These are phyloP conservation scores for Phlyctochytrium planicorne DNA, from an alignment of 192 early-diverging fungal genomes.

Conservation along the genomic window DNA sequence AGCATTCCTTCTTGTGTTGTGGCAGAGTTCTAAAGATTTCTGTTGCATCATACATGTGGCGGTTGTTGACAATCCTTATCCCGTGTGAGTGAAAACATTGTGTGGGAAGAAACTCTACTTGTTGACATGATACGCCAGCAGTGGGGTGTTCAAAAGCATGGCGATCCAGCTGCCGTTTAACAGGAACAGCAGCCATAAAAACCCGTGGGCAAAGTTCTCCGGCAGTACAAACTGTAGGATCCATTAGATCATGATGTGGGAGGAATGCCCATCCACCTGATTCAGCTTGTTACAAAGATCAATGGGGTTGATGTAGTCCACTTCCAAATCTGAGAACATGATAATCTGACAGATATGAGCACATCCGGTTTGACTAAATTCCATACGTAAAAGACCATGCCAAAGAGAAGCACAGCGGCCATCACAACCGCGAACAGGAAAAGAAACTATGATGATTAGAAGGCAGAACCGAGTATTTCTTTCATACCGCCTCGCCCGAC, in stretches of 20 bases:
- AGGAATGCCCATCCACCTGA: slow-evolving; percentile 52
- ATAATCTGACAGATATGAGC: slow-evolving; percentile 51
- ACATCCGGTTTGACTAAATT: background rate
- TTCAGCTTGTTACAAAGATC: slow-evolving; percentile 97
- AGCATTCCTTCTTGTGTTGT: slow-evolving; percentile 93
- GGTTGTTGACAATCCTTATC: slow-evolving; percentile 71
- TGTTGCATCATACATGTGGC: slow-evolving; percentile 96
- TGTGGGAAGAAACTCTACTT: slow-evolving; percentile 59
- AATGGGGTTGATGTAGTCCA: slow-evolving; percentile 99
- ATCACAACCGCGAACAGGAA: slow-evolving; percentile 93
- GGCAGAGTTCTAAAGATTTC: slow-evolving; percentile 95
- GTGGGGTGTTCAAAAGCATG: slow-evolving; percentile 79
- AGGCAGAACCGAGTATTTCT: background rate
- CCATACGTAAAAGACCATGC: slow-evolving; percentile 90
- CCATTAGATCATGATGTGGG: background rate
- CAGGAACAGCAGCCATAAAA: slow-evolving; percentile 80
- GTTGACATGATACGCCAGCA: slow-evolving; percentile 82
- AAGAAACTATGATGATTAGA: slow-evolving; percentile 47
- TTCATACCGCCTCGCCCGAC: background rate
- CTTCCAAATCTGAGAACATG: slow-evolving; percentile 84
- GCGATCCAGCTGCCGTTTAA: slow-evolving; percentile 88
- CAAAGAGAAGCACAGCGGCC: slow-evolving; percentile 89
- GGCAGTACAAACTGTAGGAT: slow-evolving; percentile 86
- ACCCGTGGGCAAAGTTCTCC: slow-evolving; percentile 81
- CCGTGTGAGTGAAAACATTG: background rate